Evolutionary conservation across 1,139 yeast genomes (phyloP).

Genomic region (Taphrina populina): DNA sequence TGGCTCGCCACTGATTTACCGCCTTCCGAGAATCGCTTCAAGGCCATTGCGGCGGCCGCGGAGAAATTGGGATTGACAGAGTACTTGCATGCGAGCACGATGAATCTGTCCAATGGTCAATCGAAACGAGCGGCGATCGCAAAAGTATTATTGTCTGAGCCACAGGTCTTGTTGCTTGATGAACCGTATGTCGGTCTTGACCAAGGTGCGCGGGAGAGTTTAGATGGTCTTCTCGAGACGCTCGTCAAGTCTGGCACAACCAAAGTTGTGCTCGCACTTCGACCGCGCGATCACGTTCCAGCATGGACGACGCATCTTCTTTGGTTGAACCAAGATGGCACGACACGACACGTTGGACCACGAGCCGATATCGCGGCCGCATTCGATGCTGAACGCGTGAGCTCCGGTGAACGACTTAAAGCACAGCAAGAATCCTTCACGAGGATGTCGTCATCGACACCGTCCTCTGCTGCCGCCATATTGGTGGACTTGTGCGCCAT

Average conservation of each 20-base stretch:
- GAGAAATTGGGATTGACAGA: slow-evolving; percentile 57
- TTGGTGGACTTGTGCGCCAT: slow-evolving; percentile 64
- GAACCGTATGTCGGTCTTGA: slow-evolving; percentile 89
- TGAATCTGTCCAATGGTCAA: slow-evolving; percentile 90
- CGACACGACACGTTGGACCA: slow-evolving; percentile 52
- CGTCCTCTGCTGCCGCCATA: not conserved
- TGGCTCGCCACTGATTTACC: slow-evolving; percentile 50
- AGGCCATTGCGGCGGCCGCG: slow-evolving; percentile 40
- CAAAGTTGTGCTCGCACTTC: slow-evolving; percentile 65
- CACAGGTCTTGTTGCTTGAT: slow-evolving; percentile 69
- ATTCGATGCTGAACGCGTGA: not conserved
- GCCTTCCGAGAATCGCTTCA: not conserved
- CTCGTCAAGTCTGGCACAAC: slow-evolving; percentile 44
- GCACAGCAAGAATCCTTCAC: not conserved
- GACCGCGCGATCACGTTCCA: slow-evolving; percentile 74
- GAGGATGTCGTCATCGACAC: not conserved
- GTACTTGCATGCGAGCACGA: slow-evolving; percentile 66
- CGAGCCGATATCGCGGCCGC: slow-evolving; percentile 43
- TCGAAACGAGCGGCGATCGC: slow-evolving; percentile 87
- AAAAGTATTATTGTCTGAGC: slow-evolving; percentile 62
- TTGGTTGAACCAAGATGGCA: slow-evolving; percentile 51
- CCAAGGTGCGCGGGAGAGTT: slow-evolving; percentile 63
- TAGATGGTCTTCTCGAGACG: slow-evolving; percentile 54
- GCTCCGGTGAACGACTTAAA: not conserved
- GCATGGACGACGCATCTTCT: slow-evolving; percentile 68